Evolutionary conservation across 2,329 filamentous ascomycete species (phyloP).

Genomic region (Coniochaeta prunicola): DNA sequence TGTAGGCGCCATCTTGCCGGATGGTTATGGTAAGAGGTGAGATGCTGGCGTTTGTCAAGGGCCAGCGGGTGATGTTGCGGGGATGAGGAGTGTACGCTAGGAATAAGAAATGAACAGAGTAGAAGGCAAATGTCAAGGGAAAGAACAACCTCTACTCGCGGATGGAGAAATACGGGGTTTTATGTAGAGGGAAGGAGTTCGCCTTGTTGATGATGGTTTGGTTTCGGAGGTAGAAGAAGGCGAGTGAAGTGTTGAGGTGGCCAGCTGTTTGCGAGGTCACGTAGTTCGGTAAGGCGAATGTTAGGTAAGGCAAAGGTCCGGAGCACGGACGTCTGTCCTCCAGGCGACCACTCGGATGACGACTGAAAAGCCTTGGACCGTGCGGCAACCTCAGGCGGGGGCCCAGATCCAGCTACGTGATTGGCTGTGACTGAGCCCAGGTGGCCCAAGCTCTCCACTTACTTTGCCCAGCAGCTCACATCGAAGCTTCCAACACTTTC

Average conservation of each 20-base stretch:
- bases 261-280: conserved; percentile 4
- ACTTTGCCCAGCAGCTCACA: conserved; percentile 1
- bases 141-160: conserved; percentile 4
- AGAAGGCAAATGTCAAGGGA: background rate
- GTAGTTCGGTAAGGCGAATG: conserved; percentile 2
- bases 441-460: conserved; percentile 12
- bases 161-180: conserved; percentile 5
- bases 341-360: conserved; percentile 7
- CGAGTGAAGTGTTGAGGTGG: background rate
- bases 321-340: background rate
- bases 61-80: background rate
- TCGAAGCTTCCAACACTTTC: conserved; percentile 16
- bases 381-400: background rate
- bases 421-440: conserved; percentile 9
- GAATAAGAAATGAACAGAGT: background rate
- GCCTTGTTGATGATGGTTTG: conserved; percentile 3
- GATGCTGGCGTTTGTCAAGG: background rate
- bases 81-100: background rate
- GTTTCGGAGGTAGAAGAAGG: background rate
- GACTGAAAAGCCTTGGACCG: conserved; percentile 6
- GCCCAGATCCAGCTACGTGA: conserved; percentile 10
- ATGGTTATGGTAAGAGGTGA: background rate
- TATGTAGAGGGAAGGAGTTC: conserved; percentile 4
- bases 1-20: conserved; percentile 62
- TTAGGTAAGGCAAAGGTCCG: background rate